Evolutionary conservation across 129 eudicot genomes (phyloP).

Genomic region (Calendula officinalis): DNA sequence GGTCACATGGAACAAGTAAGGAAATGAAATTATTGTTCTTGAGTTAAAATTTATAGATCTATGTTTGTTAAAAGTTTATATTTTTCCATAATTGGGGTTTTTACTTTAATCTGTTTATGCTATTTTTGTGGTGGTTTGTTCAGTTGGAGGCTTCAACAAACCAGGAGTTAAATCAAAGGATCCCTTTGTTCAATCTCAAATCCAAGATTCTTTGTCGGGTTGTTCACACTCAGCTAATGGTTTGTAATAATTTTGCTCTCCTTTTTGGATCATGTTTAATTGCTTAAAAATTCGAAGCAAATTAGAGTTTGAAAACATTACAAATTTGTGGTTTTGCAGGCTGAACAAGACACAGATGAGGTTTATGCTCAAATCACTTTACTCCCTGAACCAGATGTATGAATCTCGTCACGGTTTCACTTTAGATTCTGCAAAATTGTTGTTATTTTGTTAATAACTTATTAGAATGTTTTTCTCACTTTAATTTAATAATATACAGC

Average conservation of each 20-base stretch:
- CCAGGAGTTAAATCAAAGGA: background rate
- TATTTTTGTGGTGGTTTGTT: conserved; percentile 24
- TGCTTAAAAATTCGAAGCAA: conserved; percentile 26
- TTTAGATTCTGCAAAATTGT: background rate
- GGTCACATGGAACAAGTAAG: conserved; percentile 94
- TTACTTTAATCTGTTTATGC: conserved; percentile 11
- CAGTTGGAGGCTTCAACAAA: conserved; percentile 52
- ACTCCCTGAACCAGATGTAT: conserved; percentile 74
- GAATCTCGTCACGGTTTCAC: conserved; percentile 9
- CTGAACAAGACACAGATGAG: conserved; percentile 92
- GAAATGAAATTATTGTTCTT: background rate
- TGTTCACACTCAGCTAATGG: conserved; percentile 17
- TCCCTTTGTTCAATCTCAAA: background rate
- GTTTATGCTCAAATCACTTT: conserved; percentile 90
- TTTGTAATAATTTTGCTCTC: background rate
- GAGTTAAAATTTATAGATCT: conserved; percentile 29
- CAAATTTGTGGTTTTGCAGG: conserved; percentile 43
- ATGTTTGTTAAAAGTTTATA: conserved; percentile 13
- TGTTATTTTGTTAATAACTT: background rate
- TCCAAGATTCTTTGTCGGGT: conserved; percentile 6
- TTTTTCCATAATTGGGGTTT: conserved; percentile 23
- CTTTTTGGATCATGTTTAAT: conserved; percentile 4
- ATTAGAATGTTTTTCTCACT: background rate
- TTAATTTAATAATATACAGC: conserved; percentile 38
- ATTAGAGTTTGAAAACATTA: background rate